Base-by-base conservation (phyloP, 202 grass and related monocot genomes). In the Panicum hallii region DNA sequence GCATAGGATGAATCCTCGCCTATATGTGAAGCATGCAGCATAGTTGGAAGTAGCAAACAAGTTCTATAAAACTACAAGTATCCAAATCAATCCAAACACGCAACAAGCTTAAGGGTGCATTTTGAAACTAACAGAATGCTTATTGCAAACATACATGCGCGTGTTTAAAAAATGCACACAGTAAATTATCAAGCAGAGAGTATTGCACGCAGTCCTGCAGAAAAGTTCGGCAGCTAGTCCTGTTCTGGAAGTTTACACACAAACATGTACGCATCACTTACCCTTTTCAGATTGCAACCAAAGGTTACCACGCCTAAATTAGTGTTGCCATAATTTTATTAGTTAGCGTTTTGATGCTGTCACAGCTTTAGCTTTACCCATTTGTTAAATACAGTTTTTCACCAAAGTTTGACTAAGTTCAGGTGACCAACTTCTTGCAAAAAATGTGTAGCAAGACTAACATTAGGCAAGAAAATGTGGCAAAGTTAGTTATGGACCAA, bases 1-100 rank as follows among this genome's bases (percentile, higher is more conserved):
- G 90, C 90, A 90, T 87, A 16, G 93, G 93, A 83, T 94, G 93
- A 78, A 94, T 92, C 81, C 79, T 92, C 63, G 93, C 90, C 93
- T 94, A 81, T 4, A 89, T 32, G 45, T 30, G 61, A 87, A 57
- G 30, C 43, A 75, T 40, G 28, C 13, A 52, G 47, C 19, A 80
- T 26, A 11, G 30, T 48, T 9, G 1, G 4, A 16, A 11, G 20
- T 43, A 75, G 34, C 8, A 74, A 52, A 54, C 47, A 48, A 78
- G 41, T 48, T 63, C 9, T 11, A 46, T 32, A 78, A 48, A 72
- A 3, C 14, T 72, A 6, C 36, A 41, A 32, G 54, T 36, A 54
- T n/a, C 50, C 30, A 41, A 54, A 74, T 30, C 14, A 5, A 6
- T 74, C 26, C 28, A 11, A 47, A 14, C 26, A 5, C 28, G 36